A percentile compares a stretch with the other conserved stretches of the same genome.
phyloP scores from a whole-genome alignment of 2,329 filamentous ascomycete species.

The Sarocladium strictum region DNA sequence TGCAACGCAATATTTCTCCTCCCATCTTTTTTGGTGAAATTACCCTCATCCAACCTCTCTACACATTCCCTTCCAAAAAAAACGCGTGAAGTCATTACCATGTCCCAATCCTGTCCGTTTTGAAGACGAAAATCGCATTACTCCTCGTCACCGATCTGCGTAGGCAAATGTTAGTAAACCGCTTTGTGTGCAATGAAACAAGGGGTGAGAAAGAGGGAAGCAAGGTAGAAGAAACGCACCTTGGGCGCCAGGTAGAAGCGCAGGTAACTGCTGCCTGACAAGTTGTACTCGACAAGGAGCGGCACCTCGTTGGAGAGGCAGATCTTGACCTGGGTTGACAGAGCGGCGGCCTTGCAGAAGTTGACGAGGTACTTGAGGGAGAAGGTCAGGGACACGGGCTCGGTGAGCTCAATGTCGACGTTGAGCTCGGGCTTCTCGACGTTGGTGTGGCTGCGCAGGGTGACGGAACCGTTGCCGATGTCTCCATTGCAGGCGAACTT shows the following conservation, averaged over 20 bases:
- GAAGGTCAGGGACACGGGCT: constrained; percentile 92
- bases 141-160: constrained; percentile 24
- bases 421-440: constrained; percentile 83
- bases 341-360: constrained; percentile 94
- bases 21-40: constrained; percentile 8
- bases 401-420: constrained; percentile 82
- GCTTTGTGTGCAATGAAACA: not conserved
- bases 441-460: constrained; percentile 80
- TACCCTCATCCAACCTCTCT: not conserved
- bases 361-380: constrained; percentile 99
- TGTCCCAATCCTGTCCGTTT: constrained; percentile 9
- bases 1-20: constrained; percentile 5
- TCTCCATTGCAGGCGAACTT: constrained; percentile 92
- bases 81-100: constrained; percentile 8
- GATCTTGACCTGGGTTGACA: constrained; percentile 80
- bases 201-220: not conserved
- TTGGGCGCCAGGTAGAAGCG: constrained; percentile 98
- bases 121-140: constrained; percentile 13
- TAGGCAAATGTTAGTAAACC: not conserved
- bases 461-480: constrained; percentile 92
- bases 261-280: constrained; percentile 79
- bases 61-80: not conserved
- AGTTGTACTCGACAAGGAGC: constrained; percentile 84
- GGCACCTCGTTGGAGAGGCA: constrained; percentile 95
- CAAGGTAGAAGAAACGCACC: constrained; percentile 47